Evolutionary conservation across 2,329 filamentous ascomycete genomes (phyloP).

Genomic region (Alternaria gaisen): DNA sequence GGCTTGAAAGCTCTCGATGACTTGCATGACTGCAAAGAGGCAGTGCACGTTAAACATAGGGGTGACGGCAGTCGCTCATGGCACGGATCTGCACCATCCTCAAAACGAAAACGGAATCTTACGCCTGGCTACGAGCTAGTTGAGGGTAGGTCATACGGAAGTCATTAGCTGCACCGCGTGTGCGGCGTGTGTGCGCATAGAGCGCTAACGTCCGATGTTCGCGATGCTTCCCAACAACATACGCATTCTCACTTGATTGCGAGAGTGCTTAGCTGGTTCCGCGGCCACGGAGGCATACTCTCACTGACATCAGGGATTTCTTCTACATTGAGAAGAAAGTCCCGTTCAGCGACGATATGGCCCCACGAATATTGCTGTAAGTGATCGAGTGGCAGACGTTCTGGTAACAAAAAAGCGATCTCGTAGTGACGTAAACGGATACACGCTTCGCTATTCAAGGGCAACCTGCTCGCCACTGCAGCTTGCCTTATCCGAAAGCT

Average conservation of each 20-base stretch:
- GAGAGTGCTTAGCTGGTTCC: neutral
- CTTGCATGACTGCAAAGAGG: constrained; percentile 4
- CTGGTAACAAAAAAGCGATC: neutral
- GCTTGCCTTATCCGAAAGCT: too few species aligned
- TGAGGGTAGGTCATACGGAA: neutral
- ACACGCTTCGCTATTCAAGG: neutral
- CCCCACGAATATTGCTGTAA: neutral
- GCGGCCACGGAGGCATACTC: neutral
- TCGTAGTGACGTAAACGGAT: neutral
- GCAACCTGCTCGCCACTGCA: neutral
- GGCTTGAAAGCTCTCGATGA: neutral
- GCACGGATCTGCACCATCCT: neutral
- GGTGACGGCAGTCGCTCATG: neutral
- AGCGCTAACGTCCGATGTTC: constrained; percentile 5
- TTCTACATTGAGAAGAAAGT: neutral
- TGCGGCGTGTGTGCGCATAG: constrained; percentile 1
- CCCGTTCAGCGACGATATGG: neutral
- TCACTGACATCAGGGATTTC: fast-evolving
- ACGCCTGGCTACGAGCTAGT: neutral
- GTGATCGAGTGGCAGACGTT: neutral
- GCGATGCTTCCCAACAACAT: constrained; percentile 6
- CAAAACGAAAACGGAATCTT: neutral
- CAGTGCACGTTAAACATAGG: neutral
- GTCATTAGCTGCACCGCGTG: constrained; percentile 6
- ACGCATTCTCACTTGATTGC: neutral